Conservation (phyloP, 129 eudicot genomes). For the Flaveria sonorensis region DNA sequence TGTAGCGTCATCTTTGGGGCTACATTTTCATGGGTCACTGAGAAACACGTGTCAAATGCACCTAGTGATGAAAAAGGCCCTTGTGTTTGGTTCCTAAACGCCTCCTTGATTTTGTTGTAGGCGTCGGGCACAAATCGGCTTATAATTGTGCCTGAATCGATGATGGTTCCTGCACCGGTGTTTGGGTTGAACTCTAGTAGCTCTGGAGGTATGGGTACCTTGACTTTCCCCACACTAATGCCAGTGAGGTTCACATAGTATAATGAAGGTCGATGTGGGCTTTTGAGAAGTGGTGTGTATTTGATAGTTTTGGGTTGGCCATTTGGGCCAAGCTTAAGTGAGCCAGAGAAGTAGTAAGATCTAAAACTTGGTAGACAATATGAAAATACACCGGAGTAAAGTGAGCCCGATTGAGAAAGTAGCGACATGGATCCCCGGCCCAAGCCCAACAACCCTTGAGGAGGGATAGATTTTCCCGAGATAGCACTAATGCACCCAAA, state of each 20-base stretch:
- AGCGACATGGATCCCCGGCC: constrained; percentile 84
- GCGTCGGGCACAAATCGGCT: constrained; percentile 68
- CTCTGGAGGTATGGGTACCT: constrained; percentile 70
- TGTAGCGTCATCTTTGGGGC: constrained; percentile 62
- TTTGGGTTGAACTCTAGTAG: constrained; percentile 62
- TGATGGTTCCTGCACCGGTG: constrained; percentile 86
- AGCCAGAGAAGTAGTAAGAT: constrained; percentile 89
- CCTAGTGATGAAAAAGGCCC: constrained; percentile 75
- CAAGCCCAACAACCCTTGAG: constrained; percentile 89
- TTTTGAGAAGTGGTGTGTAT: constrained; percentile 81
- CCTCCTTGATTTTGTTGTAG: constrained; percentile 60
- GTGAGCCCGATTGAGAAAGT: constrained; percentile 63
- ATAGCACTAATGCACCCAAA: constrained; percentile 73
- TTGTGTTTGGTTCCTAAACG: constrained; percentile 62
- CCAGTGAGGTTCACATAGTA: constrained; percentile 92
- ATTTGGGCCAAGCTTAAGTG: constrained; percentile 76
- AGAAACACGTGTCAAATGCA: constrained; percentile 88
- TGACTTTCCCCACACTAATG: constrained; percentile 64
- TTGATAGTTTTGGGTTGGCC: constrained; percentile 81
- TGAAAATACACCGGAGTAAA: constrained; percentile 70
- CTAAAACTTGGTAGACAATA: constrained; percentile 94
- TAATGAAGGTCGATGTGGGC: constrained; percentile 80
- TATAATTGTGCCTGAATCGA: constrained; percentile 92
- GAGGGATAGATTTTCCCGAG: constrained; percentile 64
- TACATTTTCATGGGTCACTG: constrained; percentile 58